Evolutionary conservation across 257 asterid species (phyloP).

Genomic region (Nicotiana obtusifolia): DNA sequence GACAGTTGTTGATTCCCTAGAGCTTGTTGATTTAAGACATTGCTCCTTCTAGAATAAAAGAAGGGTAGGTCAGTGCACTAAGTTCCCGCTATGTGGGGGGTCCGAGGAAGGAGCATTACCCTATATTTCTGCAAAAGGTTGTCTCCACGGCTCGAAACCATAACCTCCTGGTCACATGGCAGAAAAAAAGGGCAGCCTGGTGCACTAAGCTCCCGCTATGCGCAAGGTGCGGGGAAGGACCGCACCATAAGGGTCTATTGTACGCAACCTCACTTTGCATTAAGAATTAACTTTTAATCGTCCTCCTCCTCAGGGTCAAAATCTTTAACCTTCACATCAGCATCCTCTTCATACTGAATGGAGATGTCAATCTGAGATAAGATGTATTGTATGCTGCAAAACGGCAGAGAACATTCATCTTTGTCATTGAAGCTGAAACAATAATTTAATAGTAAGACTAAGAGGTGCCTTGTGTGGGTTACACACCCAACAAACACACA

Average conservation of each 20-base stretch:
- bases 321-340: constrained; percentile 87
- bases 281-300: constrained; percentile 24
- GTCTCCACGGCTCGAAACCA: too few relatives aligned
- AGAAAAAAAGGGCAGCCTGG: too few relatives aligned
- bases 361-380: constrained; percentile 69
- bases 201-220: too few relatives aligned
- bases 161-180: too few relatives aligned
- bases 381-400: constrained; percentile 67
- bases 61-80: too few relatives aligned
- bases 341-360: constrained; percentile 91
- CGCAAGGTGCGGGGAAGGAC: too few relatives aligned
- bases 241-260: too few relatives aligned
- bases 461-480: background rate
- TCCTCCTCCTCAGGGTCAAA: constrained; percentile 45
- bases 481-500: background rate
- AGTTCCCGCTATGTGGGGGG: too few relatives aligned
- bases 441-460: background rate
- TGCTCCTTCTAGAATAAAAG: background rate
- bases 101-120: too few relatives aligned
- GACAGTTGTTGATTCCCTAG: background rate
- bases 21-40: background rate
- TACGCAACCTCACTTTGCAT: too few relatives aligned
- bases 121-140: too few relatives aligned
- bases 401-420: background rate
- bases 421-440: background rate